These are phyloP conservation scores for Phascolomyces articulosus DNA, from an alignment of 371 early-diverging fungal species.

Conservation along the genomic window DNA sequence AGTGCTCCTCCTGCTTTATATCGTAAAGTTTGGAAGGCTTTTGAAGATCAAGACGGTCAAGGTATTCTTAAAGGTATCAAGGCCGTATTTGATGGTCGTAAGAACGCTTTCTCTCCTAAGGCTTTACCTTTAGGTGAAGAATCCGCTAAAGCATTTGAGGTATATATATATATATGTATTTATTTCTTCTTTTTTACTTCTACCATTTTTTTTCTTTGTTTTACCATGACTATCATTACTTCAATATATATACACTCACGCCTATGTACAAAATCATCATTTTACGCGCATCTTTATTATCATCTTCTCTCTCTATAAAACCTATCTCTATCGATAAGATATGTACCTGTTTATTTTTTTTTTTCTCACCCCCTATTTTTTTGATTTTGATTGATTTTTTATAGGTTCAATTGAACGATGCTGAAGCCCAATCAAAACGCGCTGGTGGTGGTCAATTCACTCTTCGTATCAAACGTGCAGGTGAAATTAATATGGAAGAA, in stretches of 20 bases:
- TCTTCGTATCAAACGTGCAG: conserved; percentile 59
- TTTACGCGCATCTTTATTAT: too few relatives aligned
- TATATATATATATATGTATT: conserved; percentile 18
- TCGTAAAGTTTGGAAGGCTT: conserved; percentile 50
- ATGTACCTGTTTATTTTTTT: too few relatives aligned
- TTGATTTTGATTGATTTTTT: background rate
- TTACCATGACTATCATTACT: background rate
- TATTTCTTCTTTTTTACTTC: background rate
- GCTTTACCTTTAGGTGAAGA: conserved; percentile 37
- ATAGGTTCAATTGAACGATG: conserved; percentile 50
- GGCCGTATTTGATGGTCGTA: conserved; percentile 57
- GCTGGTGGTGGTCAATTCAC: conserved; percentile 37
- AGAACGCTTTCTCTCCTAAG: conserved; percentile 49
- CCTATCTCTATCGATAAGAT: too few relatives aligned
- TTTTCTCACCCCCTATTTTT: background rate
- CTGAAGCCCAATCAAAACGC: conserved; percentile 22
- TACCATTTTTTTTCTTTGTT: background rate
- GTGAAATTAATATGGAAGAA: conserved; percentile 59
- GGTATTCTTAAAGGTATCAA: conserved; percentile 31
- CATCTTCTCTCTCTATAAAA: too few relatives aligned
- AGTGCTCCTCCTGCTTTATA: conserved; percentile 48
- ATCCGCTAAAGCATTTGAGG: conserved; percentile 41
- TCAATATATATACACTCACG: too few relatives aligned
- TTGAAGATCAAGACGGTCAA: conserved; percentile 36
- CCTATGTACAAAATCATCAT: too few relatives aligned